These are phyloP conservation scores for Polygonum maritimum DNA, from an alignment of 148 eudicot species.

Conservation along the genomic window DNA sequence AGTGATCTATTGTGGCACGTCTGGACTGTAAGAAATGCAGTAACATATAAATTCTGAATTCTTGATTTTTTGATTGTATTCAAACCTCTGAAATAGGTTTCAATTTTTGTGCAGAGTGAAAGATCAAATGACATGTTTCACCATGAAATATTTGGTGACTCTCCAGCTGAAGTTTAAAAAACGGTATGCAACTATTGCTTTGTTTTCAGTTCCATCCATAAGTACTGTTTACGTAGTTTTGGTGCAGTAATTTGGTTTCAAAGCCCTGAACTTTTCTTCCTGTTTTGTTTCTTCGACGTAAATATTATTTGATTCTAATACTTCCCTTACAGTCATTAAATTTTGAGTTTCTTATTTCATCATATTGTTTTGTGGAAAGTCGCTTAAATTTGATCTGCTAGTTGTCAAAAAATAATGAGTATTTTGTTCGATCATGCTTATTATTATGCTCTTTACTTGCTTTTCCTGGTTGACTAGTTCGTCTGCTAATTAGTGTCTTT, in stretches of 20 bases:
- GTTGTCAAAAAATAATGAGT: no score
- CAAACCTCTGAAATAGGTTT: neutral
- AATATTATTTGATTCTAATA: no score
- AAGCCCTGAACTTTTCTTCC: no score
- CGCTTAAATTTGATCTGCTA: no score
- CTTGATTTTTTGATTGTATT: neutral
- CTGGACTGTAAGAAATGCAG: neutral
- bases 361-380: no score
- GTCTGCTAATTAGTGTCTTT: no score
- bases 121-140: slow-evolving; percentile 75
- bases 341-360: no score
- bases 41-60: neutral
- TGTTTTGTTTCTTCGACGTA: no score
- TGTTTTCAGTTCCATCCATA: neutral
- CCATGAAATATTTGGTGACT: slow-evolving; percentile 94
- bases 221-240: neutral
- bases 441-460: no score
- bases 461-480: no score
- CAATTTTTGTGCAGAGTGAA: slow-evolving; percentile 58
- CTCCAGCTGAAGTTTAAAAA: slow-evolving; percentile 81
- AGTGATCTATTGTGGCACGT: neutral
- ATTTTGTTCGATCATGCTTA: no score
- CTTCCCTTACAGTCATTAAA: no score
- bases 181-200: slow-evolving; percentile 30
- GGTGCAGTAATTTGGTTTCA: neutral